Evolutionary conservation across 805 yeast species (phyloP).

Genomic region (Yamadazyma philogaea): DNA sequence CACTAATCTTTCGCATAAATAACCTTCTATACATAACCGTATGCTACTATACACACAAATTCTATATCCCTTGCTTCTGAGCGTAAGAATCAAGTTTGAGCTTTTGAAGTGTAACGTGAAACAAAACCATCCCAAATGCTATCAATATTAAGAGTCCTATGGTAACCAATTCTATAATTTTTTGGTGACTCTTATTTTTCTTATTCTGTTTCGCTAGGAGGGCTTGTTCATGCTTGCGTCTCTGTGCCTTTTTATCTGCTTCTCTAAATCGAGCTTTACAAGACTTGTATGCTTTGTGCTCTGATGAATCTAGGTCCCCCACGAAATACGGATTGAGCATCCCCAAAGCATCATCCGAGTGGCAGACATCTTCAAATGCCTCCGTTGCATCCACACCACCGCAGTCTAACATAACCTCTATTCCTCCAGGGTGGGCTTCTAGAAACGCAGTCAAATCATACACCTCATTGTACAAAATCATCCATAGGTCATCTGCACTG

Average conservation of each 20-base stretch:
- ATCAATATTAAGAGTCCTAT: conserved; percentile 11
- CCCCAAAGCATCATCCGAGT: conserved; percentile 31
- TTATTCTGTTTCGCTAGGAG: conserved; percentile 8
- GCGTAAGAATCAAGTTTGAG: conserved; percentile 1
- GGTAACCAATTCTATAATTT: conserved; percentile 9
- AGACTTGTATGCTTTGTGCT: conserved; percentile 17
- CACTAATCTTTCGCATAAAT: background rate
- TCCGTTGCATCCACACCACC: conserved; percentile 78
- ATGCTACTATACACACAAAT: too few relatives aligned
- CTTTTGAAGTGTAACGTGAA: conserved; percentile 11
- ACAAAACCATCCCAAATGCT: conserved; percentile 11
- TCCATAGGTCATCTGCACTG: conserved; percentile 78
- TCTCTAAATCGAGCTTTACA: conserved; percentile 11
- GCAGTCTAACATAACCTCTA: conserved; percentile 70
- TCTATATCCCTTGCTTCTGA: background rate
- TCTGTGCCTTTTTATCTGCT: conserved; percentile 10
- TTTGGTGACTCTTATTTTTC: conserved; percentile 8
- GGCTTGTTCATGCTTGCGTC: conserved; percentile 7
- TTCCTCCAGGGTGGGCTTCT: conserved; percentile 75
- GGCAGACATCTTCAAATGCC: conserved; percentile 52
- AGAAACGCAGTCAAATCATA: conserved; percentile 71
- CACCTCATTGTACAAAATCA: conserved; percentile 76
- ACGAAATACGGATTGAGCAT: conserved; percentile 30
- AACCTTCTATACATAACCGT: too few relatives aligned
- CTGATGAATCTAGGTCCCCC: conserved; percentile 23